phyloP scores from a whole-genome alignment of 345 rosid genomes.

The Eucalyptus melliodora region DNA sequence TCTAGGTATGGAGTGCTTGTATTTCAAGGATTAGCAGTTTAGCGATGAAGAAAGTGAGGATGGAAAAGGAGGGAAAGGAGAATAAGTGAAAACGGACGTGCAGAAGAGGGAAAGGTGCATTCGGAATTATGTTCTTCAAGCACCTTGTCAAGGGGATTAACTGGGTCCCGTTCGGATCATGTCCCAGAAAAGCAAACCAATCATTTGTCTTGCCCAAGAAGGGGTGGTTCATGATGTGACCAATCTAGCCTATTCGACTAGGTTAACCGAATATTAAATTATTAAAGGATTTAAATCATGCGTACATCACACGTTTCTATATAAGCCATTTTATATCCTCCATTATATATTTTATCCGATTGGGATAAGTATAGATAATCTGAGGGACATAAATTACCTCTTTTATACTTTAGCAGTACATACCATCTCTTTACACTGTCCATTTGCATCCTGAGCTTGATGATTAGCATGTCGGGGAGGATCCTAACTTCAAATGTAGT shows the following conservation, averaged over 20 bases:
- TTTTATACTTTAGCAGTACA: background rate
- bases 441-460: background rate
- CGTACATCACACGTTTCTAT: background rate
- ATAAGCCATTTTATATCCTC: background rate
- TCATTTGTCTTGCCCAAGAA: background rate
- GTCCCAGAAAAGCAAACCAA: background rate
- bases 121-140: background rate
- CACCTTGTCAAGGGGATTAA: background rate
- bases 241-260: background rate
- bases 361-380: background rate
- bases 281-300: background rate
- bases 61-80: background rate
- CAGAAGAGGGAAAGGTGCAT: background rate
- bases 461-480: background rate
- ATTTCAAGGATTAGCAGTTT: background rate
- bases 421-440: background rate
- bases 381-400: background rate
- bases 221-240: background rate
- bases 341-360: accelerated
- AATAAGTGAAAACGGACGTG: background rate
- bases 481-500: background rate
- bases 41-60: background rate
- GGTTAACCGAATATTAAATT: background rate
- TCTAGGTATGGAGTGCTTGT: background rate
- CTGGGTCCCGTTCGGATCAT: background rate